Base-by-base conservation (phyloP, 2,329 filamentous ascomycete genomes). In the Plectosphaerella sp. region DNA sequence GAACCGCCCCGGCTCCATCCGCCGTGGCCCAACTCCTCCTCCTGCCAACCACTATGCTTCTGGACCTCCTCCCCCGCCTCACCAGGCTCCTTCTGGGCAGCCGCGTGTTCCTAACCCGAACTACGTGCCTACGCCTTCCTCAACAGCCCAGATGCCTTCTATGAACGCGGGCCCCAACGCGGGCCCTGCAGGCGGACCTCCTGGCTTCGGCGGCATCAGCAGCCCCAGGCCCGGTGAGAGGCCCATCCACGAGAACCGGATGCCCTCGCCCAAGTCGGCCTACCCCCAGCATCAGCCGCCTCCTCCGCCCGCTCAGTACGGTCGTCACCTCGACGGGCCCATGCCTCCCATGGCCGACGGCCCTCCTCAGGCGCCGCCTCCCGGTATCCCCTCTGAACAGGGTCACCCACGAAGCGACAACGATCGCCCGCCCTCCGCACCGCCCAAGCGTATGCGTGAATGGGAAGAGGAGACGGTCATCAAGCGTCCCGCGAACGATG, bases 401-500 rank as follows among this genome's bases (percentile, higher is more conserved):
- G 81, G 83, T 22, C 77, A 82, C 54, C 87, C 78, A 52, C 70
- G 72, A 50, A 74, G 82, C 54, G 80, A 83, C 50, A 79, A 77
- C 55, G 88, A 96, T 52, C 82, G 91, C n/a, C 89, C 91, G 16
- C 72, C 87, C 1, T 95, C 91, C 37, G 88, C 89, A 11, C 82
- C 82, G 4, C 84, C 87, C 52, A 99, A 99, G 78, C 84, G 94
- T 53, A 80, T 86, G 67, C 86, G 92, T 47, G 94, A 97, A 64
- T 97, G 94, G 92, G 94, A 97, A 59, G 88, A 93, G 36, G 91
- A 95, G 36, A 74, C 83, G 20, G 73, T 84, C 4, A 77, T 79
- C 45, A 96, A 97, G 75, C 97, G 97, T 74, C 84, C 89, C 55
- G 87, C 89, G 10, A 96, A 86, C 39, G 93, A 97, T 5, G 92